Evolutionary conservation across 768 basidiomycete genomes (phyloP).

Genomic region (Floccularia luteovirens): DNA sequence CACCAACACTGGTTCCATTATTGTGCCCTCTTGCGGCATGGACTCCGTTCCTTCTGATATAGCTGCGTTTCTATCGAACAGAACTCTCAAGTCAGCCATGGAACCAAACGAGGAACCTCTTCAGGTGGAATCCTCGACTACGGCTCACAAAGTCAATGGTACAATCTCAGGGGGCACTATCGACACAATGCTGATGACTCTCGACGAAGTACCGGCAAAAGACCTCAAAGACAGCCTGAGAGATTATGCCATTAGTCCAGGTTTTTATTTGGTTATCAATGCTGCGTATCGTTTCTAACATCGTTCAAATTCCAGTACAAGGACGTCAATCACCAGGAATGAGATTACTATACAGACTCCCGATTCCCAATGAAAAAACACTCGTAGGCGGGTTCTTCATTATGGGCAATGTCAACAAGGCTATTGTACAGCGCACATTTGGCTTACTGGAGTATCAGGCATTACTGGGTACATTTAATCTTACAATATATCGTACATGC

Average conservation of each 20-base stretch:
- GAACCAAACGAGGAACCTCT: not conserved
- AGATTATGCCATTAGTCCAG: slow-evolving; percentile 34
- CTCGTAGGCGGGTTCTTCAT: slow-evolving; percentile 28
- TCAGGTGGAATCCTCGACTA: slow-evolving; percentile 41
- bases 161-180: slow-evolving; percentile 64
- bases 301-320: slow-evolving; percentile 7
- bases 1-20: slow-evolving; percentile 59
- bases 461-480: slow-evolving; percentile 8
- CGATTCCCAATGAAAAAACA: slow-evolving; percentile 25
- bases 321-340: slow-evolving; percentile 15
- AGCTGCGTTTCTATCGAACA: slow-evolving; percentile 58
- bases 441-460: slow-evolving; percentile 32
- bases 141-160: slow-evolving; percentile 38
- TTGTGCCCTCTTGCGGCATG: slow-evolving; percentile 74
- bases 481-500: not conserved
- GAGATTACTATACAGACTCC: slow-evolving; percentile 25
- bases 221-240: slow-evolving; percentile 19
- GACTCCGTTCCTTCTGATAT: slow-evolving; percentile 78
- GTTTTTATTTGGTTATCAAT: slow-evolving; percentile 9
- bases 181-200: slow-evolving; percentile 22
- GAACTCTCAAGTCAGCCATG: slow-evolving; percentile 46
- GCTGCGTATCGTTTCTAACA: not conserved
- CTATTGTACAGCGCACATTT: slow-evolving; percentile 38
- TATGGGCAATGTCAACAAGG: slow-evolving; percentile 31
- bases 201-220: slow-evolving; percentile 30